These are phyloP conservation scores for Harrya chromipes DNA, from an alignment of 768 basidiomycete species.

Conservation along the genomic window DNA sequence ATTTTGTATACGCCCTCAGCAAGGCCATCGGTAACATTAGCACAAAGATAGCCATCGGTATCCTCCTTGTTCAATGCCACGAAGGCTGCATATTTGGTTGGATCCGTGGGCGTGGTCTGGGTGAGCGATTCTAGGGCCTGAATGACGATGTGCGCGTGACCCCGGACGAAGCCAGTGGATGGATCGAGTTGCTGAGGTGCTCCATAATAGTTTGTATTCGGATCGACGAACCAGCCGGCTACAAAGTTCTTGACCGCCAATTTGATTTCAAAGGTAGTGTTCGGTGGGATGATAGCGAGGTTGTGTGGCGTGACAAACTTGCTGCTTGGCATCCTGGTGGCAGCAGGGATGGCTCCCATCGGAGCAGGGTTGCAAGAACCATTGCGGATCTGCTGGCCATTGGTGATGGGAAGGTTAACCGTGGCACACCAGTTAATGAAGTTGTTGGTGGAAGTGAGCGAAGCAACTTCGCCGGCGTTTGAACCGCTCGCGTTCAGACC, in stretches of 20 bases:
- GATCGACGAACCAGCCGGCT: conserved; percentile 59
- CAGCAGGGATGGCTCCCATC: conserved; percentile 55
- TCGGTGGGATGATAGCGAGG: conserved; percentile 37
- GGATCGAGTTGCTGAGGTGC: conserved; percentile 52
- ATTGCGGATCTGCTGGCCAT: conserved; percentile 48
- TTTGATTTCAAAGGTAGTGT: conserved; percentile 50
- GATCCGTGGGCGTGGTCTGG: conserved; percentile 48
- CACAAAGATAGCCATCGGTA: conserved; percentile 42
- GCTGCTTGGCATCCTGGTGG: conserved; percentile 48
- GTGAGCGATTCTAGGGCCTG: conserved; percentile 47
- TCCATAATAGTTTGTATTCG: conserved; percentile 48
- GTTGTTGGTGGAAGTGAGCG: conserved; percentile 63
- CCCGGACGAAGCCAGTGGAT: conserved; percentile 48
- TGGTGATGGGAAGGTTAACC: conserved; percentile 51
- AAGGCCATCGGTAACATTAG: conserved; percentile 52
- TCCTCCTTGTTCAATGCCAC: conserved; percentile 46
- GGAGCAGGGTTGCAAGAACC: conserved; percentile 62
- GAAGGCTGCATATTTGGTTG: conserved; percentile 57
- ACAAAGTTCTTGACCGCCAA: conserved; percentile 44
- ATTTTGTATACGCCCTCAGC: conserved; percentile 50
- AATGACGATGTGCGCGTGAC: conserved; percentile 63
- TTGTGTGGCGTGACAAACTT: conserved; percentile 54
- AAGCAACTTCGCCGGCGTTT: conserved; percentile 48
- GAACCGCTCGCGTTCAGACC: conserved; percentile 38
- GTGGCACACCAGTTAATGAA: conserved; percentile 68